A percentile compares a stretch with the other conserved stretches of the same genome.
Conservation (phyloP, 768 basidiomycete species). For the Mycena metata region DNA sequence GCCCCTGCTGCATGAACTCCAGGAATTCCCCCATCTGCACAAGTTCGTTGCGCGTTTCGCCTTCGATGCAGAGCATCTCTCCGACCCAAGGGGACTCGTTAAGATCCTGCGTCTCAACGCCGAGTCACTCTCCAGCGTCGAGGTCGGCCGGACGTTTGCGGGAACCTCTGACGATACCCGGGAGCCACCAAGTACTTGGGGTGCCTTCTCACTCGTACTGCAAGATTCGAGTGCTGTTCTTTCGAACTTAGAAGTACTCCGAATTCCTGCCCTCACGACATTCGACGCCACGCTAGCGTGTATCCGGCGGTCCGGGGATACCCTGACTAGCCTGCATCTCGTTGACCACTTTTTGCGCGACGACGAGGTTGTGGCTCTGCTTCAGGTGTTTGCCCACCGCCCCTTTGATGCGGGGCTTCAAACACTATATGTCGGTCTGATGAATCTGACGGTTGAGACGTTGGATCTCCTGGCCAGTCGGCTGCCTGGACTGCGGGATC, state of each 20-base stretch:
- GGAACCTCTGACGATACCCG: background rate
- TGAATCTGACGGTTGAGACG: constrained; percentile 20
- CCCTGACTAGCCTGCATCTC: constrained; percentile 44
- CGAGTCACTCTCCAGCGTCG: constrained; percentile 17
- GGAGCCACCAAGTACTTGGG: constrained; percentile 28
- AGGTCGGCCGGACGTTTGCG: constrained; percentile 23
- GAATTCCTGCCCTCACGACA: constrained; percentile 31
- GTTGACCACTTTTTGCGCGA: constrained; percentile 41
- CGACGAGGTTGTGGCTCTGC: constrained; percentile 43
- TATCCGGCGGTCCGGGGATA: constrained; percentile 44
- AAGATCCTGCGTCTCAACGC: constrained; percentile 17
- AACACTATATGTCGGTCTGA: constrained; percentile 44
- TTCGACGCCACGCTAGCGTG: constrained; percentile 43
- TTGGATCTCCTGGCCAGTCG: constrained; percentile 27
- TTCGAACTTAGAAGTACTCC: constrained; percentile 3
- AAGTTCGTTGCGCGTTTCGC: constrained; percentile 18
- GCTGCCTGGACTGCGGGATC: constrained; percentile 22
- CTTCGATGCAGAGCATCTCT: constrained; percentile 26
- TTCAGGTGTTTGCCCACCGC: constrained; percentile 41
- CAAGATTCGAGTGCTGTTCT: constrained; percentile 1
- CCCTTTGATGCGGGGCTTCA: constrained; percentile 38
- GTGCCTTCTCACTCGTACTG: constrained; percentile 9
- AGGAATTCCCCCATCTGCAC: constrained; percentile 38
- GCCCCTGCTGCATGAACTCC: constrained; percentile 48
- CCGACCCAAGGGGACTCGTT: constrained; percentile 25